A percentile compares a stretch with the other conserved stretches of the same genome.
Evolutionary conservation across 257 asterid genomes (phyloP).

Genomic region (Apocynum venetum): DNA sequence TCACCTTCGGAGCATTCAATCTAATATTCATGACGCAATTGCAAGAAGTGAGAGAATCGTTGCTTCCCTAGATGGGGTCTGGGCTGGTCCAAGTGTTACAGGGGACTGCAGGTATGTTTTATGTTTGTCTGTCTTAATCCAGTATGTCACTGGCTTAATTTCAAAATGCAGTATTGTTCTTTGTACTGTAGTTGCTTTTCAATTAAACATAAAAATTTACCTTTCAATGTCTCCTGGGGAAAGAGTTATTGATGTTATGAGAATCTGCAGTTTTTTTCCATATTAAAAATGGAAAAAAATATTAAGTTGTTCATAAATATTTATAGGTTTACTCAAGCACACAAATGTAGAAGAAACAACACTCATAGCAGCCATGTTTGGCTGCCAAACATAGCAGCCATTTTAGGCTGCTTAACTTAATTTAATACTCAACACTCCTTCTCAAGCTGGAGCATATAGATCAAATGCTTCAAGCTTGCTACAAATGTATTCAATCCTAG

Average conservation of each 20-base stretch:
- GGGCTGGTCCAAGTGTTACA: constrained; percentile 72
- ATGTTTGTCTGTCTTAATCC: background rate
- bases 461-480: too few species aligned
- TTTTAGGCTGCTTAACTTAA: too few species aligned
- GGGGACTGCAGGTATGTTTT: constrained; percentile 58
- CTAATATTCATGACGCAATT: constrained; percentile 75
- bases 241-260: background rate
- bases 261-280: background rate
- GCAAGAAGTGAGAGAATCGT: constrained; percentile 71
- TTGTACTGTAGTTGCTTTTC: background rate
- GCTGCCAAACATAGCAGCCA: too few species aligned
- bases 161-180: background rate
- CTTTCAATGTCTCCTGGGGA: background rate
- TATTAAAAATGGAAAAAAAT: too few species aligned
- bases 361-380: too few species aligned
- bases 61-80: constrained; percentile 73
- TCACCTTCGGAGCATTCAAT: constrained; percentile 73
- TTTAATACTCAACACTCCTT: too few species aligned
- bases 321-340: too few species aligned
- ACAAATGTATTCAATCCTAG: too few species aligned
- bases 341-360: too few species aligned
- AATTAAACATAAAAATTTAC: background rate
- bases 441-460: too few species aligned
- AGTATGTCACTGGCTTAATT: background rate
- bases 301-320: too few species aligned